Evolutionary conservation across 495 filamentous ascomycete species (phyloP).

Genomic region (Aspergillus funiculosus): DNA sequence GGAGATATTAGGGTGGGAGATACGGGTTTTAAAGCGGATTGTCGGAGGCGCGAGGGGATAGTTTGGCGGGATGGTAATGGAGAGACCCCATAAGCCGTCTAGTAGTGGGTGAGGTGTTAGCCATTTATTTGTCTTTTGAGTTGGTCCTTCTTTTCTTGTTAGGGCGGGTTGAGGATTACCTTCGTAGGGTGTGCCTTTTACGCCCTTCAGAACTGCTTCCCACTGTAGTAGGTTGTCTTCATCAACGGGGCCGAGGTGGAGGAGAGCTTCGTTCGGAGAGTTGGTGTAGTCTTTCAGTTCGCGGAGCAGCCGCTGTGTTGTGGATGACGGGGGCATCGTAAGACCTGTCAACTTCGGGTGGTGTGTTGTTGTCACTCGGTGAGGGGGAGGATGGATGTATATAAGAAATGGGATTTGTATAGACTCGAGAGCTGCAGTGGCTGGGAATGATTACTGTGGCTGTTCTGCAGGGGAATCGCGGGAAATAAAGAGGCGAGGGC

Average conservation of each 20-base stretch:
- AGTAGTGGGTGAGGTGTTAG: too few relatives aligned
- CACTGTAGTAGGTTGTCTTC: conserved; percentile 70
- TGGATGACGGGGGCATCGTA: conserved; percentile 26
- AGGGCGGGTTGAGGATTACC: conserved; percentile 36
- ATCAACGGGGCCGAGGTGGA: conserved; percentile 59
- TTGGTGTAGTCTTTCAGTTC: conserved; percentile 57
- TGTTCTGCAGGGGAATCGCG: conserved; percentile 1
- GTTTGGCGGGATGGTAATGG: conserved; percentile 64
- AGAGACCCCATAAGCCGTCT: conserved; percentile 82
- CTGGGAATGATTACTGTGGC: neutral
- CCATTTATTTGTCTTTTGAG: neutral
- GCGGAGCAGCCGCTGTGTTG: conserved; percentile 57
- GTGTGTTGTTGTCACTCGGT: neutral
- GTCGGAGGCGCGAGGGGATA: conserved; percentile 75
- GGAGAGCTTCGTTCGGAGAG: conserved; percentile 49
- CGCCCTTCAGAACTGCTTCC: conserved; percentile 74
- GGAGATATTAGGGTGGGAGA: conserved; percentile 82
- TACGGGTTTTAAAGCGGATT: conserved; percentile 70
- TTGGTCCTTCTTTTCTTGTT: conserved; percentile 5
- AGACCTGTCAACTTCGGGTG: too few relatives aligned
- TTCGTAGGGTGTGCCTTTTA: conserved; percentile 63
- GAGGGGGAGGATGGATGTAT: neutral
- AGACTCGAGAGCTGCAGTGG: conserved; percentile 9
- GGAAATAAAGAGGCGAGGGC: conserved; percentile 6
- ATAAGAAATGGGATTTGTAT: neutral